These are phyloP conservation scores for Scutellaria galericulata DNA, from an alignment of 257 asterid species.

Conservation along the genomic window DNA sequence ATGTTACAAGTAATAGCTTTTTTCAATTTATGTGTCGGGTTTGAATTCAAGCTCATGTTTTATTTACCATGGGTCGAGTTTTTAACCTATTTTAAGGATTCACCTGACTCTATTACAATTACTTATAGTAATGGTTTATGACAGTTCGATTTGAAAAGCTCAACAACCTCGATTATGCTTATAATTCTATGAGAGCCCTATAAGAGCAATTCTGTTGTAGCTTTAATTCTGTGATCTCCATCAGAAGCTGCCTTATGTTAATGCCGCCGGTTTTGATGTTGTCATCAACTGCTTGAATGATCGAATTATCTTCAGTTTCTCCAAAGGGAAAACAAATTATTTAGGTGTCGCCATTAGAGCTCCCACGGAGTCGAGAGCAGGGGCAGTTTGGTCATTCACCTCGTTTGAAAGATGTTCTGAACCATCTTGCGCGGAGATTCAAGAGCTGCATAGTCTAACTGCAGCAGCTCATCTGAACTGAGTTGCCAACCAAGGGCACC, in stretches of 20 bases:
- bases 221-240: no score
- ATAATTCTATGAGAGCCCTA: no score
- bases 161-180: no score
- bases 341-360: no score
- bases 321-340: neutral
- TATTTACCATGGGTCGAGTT: no score
- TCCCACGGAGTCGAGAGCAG: neutral
- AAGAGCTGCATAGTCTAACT: constrained; percentile 70
- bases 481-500: constrained; percentile 98
- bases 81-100: no score
- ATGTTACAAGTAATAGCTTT: neutral
- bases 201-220: no score
- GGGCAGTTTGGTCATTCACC: constrained; percentile 25
- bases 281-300: neutral
- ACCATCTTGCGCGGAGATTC: constrained; percentile 81
- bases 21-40: neutral
- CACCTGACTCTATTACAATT: no score
- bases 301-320: neutral
- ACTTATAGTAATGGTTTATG: no score
- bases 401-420: constrained; percentile 88
- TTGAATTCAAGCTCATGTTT: neutral
- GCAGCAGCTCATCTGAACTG: constrained; percentile 62
- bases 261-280: neutral
- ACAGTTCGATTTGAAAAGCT: no score
- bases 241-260: no score